Base-by-base conservation (phyloP, 1,139 yeast genomes). In the Yamadazyma membranifaciens region DNA sequence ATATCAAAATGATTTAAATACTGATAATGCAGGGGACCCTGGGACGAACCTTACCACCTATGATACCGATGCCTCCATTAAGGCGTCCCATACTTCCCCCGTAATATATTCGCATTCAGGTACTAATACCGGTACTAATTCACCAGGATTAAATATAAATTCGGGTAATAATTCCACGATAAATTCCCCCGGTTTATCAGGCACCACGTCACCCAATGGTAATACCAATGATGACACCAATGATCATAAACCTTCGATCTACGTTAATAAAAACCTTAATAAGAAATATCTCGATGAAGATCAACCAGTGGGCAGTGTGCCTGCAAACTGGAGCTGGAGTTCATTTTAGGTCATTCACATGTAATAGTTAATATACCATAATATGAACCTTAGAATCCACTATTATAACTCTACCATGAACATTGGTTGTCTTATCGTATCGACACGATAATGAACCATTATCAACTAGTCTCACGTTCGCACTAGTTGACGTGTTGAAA, bases 321-420 rank as follows among this genome's bases (percentile, higher is more conserved):
- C 88, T 5, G 85, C 82, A n/a, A 83, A 82, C 52, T 82, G 88
- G 88, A 81, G 82, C 52, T 82, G 89, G 89, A 78, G 84, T 51
- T 80, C 86, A 12, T 81, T 81, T 52, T 81, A 41, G 15, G 7
- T 7, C 5, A 20, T 6, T 7, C 5, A 7, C 24, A n/a, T n/a
- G 5, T 20, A 20, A 20, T 20, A 20, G 7, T 20, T 20, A 20
- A 20, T 20, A 20, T 6, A 20, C 24, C 5, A 20, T 20, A 20
- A 20, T 20, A 20, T 20, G 24, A 20, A n/a, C n/a, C n/a, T n/a
- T n/a, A n/a, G n/a, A n/a, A n/a, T n/a, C n/a, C n/a, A n/a, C n/a
- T n/a, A n/a, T n/a, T n/a, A n/a, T n/a, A n/a, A n/a, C n/a, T 20
- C 24, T 20, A 20, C 24, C 7, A 20, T 20, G 5, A 20, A 20